A percentile compares a stretch with the other conserved stretches of the same genome.
phyloP scores from a whole-genome alignment of 345 rosid genomes.

The Dipteronia dyeriana region DNA sequence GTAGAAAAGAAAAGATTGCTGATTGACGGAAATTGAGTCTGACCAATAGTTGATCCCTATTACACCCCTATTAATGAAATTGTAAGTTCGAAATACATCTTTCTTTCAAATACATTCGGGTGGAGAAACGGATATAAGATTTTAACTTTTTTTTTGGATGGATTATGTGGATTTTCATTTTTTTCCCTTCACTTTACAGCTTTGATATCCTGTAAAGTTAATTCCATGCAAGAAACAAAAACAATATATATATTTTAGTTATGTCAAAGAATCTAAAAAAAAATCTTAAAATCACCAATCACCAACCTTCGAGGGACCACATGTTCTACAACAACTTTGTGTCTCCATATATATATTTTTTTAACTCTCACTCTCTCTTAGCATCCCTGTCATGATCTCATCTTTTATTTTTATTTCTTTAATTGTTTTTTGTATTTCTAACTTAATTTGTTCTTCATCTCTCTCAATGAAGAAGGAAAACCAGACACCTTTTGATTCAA shows the following conservation, averaged over 20 bases:
- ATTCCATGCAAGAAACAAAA: not conserved
- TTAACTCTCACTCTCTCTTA: not conserved
- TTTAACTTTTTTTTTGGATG: no score
- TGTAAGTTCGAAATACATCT: no score
- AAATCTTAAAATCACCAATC: not conserved
- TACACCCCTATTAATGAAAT: no score
- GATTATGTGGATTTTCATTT: no score
- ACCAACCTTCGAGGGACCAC: conserved; percentile 25
- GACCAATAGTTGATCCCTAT: no score
- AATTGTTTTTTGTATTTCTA: not conserved
- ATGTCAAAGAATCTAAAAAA: not conserved
- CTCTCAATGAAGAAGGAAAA: conserved; percentile 28
- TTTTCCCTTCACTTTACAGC: not conserved
- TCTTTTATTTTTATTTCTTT: not conserved
- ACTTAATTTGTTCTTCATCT: not conserved
- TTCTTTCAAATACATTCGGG: no score
- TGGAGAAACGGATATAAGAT: no score
- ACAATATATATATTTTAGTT: not conserved
- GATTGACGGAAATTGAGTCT: no score
- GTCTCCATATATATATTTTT: not conserved
- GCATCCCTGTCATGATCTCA: conserved; percentile 17
- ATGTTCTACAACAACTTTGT: not conserved
- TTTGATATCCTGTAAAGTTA: not conserved
- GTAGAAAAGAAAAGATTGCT: no score
- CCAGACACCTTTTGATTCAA: not conserved